Percentiles rank a stretch among this genome's conserved stretches.
These are phyloP conservation scores for Filobasidium floriforme DNA, from an alignment of 768 basidiomycete species.

Conservation along the genomic window DNA sequence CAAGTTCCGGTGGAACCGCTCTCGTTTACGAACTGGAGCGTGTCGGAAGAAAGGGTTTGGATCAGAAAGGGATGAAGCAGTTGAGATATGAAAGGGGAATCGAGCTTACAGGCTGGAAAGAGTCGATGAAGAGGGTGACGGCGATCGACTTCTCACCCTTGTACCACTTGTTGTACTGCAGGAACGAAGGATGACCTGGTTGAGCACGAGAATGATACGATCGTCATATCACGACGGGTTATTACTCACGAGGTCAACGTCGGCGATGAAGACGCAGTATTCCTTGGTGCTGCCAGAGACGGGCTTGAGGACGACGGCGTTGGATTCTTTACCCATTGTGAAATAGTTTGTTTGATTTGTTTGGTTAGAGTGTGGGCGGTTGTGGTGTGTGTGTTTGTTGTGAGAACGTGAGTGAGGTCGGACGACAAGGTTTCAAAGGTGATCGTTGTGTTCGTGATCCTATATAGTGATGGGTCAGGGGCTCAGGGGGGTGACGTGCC, in stretches of 20 bases:
- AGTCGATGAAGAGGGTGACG: slow-evolving; percentile 11
- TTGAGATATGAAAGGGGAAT: not conserved
- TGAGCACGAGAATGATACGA: not conserved
- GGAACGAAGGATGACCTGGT: not conserved
- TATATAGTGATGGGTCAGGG: no score
- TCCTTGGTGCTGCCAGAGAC: slow-evolving; percentile 18
- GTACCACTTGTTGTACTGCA: slow-evolving; percentile 23
- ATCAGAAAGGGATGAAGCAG: not conserved
- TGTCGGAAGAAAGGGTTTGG: slow-evolving; percentile 1
- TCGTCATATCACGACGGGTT: not conserved
- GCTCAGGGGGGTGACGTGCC: no score
- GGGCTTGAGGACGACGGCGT: slow-evolving; percentile 20
- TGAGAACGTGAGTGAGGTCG: not conserved
- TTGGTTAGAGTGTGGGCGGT: not conserved
- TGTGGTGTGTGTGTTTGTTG: not conserved
- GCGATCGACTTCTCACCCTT: slow-evolving; percentile 25
- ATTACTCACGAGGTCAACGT: slow-evolving; percentile 14
- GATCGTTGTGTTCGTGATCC: no score
- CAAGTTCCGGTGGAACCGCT: slow-evolving; percentile 22
- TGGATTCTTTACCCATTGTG: slow-evolving; percentile 17
- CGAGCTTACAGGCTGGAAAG: slow-evolving; percentile 14
- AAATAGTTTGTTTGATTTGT: slow-evolving; percentile 6
- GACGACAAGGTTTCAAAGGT: not conserved
- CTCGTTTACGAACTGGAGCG: slow-evolving; percentile 18
- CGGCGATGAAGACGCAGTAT: slow-evolving; percentile 22